Evolutionary conservation across 192 early-diverging fungal species (phyloP).

Genomic region (Coemansia sp.): DNA sequence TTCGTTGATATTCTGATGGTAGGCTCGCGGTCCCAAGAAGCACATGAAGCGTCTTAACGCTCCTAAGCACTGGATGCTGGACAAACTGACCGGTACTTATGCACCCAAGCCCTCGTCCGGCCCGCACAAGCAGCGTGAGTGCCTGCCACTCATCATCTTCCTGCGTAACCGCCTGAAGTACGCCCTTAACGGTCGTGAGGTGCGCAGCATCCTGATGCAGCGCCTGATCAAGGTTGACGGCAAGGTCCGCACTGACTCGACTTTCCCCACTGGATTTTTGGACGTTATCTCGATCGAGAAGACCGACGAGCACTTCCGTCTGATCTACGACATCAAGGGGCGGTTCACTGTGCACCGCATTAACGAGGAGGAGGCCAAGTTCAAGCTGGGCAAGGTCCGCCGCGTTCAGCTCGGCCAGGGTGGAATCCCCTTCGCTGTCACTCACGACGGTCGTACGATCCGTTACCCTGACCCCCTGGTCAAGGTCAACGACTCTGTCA

Average conservation of each 20-base stretch:
- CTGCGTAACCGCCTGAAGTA: conserved; percentile 99
- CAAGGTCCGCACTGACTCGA: conserved; percentile 95
- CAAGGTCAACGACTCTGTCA: conserved; percentile 99
- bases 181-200: conserved; percentile 97
- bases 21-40: conserved; percentile 95
- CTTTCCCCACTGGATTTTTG: conserved; percentile 97
- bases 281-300: conserved; percentile 64
- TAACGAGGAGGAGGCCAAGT: conserved; percentile 96
- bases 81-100: conserved; percentile 97
- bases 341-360: conserved; percentile 99
- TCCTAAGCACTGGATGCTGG: conserved; percentile 99
- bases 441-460: conserved; percentile 99
- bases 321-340: conserved; percentile 99
- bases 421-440: conserved; percentile 93
- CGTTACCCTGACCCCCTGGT: conserved; percentile 99
- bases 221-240: conserved; percentile 99
- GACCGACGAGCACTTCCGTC: conserved; percentile 99
- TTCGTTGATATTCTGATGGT: background rate
- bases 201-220: conserved; percentile 95
- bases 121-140: conserved; percentile 99
- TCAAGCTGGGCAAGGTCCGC: conserved; percentile 99
- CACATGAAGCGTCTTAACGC: conserved; percentile 99
- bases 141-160: conserved; percentile 96
- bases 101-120: conserved; percentile 95
- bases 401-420: conserved; percentile 92